Evolutionary conservation across 2,329 filamentous ascomycete species (phyloP), one percentile per base, ranked within the genome.

Genomic region (Phialophora verrucosa): DNA sequence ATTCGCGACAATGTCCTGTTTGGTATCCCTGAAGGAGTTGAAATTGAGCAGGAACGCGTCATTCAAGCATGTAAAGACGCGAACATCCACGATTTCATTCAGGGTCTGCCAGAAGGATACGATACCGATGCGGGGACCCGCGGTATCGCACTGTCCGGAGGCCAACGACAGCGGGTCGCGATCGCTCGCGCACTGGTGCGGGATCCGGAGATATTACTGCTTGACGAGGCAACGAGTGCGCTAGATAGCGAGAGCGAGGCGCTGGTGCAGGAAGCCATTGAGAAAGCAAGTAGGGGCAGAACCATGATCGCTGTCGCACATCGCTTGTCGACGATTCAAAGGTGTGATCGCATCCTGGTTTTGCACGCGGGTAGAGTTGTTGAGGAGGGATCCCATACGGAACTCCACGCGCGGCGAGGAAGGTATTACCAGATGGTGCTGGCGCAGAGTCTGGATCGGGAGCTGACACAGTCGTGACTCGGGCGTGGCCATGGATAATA

Each of bases 1-100:
- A 91, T 98, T 73, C 86, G 85, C 69, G 93, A 98, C 50, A 98
- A 98, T 75, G 92, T 98, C 69, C 79, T 96, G 4, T 92, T 92
- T 4, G 81, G 84, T 14, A 86, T 90, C 6, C 83, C 88, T 25
- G 85, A 93, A 0, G 78, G 87, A 0, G 92, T 97, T 64, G 87
- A 88, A 62, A 85, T 85, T 1, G 83, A 97, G 59, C 84, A 90
- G 62, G 51, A 63, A 8, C 23, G 38, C 14, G 14, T 63, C 38
- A 50, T 29, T 8, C 53, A 27, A 17, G 93, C 91, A 1, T 96
- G 92, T 82, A 89, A 89, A 66, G 68, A 69, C 4, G 83, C 83
- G 3, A 83, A 83, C 14, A 79, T 83, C n/a, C 77, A 82, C 66
- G 82, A 83, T 3, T 85, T 84, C 72, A 80, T 86, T 62, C 70